Base-by-base conservation (phyloP, 192 early-diverging fungal species). In the Backusella australiensis region DNA sequence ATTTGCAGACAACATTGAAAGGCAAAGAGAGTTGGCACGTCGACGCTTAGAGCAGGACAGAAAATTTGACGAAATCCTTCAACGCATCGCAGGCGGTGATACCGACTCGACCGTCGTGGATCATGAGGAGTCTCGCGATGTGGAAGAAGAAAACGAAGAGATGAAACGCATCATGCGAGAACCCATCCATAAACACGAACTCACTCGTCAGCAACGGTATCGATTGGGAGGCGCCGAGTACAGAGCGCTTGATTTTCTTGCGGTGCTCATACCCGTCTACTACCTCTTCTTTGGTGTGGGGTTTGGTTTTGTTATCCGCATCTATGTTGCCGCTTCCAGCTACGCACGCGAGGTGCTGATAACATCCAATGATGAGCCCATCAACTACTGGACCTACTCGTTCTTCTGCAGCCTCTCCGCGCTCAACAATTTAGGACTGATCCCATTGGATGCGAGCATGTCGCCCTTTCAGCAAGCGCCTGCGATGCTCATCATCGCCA, bases 171-270 rank as follows among this genome's bases (percentile, higher is more conserved):
- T 79, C 32, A 79, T 79, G 78, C 72, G 78, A 21, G 65, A 79
- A 29, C 78, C 78, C 9, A 75, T 81, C 21, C 68, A 77, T 34
- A 81, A 78, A 44, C 72, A 75, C 52, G 77, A 78, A 34, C 67
- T 82, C 6, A 82, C 81, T 0, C 66, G 74, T 44, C 74, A 78
- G 49, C 76, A 82, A 26, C 73, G 77, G 5, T 78, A 76, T 44
- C 41, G 73, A 26, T 6, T 82, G n/a, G 81, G 81, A 15, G 81
- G 81, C 0, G 77, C 74, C 0, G 81, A 82, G 71, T 82, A 82
- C 3, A 36, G 81, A 46, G 81, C 81, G 1, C 49, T 82, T 17
- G 74, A 78, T 3, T 73, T 77, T 11, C 41, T 82, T 4, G 32
- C 71, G 15, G 32, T 34, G 6, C 69, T 82, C 2, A 53, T 82